Evolutionary conservation across 1,284 basidiomycete species (phyloP).

Genomic region (Singerocomus rubriflavus): DNA sequence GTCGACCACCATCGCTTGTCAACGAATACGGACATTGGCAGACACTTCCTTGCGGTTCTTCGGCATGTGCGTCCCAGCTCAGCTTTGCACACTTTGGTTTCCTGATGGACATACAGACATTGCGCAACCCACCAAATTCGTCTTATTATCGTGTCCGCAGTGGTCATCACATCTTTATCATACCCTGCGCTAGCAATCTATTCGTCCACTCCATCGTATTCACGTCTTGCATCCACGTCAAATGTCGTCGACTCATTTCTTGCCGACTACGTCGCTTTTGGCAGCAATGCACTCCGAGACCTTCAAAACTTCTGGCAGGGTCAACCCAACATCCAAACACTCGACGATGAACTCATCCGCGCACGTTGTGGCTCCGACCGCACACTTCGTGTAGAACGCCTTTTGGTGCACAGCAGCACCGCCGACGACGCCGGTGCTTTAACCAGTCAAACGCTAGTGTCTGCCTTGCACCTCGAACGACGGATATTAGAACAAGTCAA

Average conservation of each 20-base stretch:
- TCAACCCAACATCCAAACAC: constrained; percentile 53
- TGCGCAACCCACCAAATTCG: constrained; percentile 90
- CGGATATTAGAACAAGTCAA: constrained; percentile 49
- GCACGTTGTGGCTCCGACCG: constrained; percentile 70
- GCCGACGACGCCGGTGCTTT: constrained; percentile 55
- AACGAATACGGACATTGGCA: constrained; percentile 40
- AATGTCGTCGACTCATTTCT: constrained; percentile 61
- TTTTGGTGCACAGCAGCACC: constrained; percentile 61
- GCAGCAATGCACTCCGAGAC: constrained; percentile 55
- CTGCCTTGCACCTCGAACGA: constrained; percentile 61
- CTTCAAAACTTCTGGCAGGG: constrained; percentile 68
- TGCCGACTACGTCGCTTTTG: constrained; percentile 48
- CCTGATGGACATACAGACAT: constrained; percentile 48
- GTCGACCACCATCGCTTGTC: constrained; percentile 21
- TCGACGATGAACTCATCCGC: constrained; percentile 67
- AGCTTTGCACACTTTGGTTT: not conserved
- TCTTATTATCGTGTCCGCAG: constrained; percentile 87
- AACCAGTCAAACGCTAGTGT: constrained; percentile 56
- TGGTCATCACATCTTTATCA: constrained; percentile 95
- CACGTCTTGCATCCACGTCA: constrained; percentile 54
- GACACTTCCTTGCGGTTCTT: constrained; percentile 65
- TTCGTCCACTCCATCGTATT: constrained; percentile 64
- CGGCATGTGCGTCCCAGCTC: constrained; percentile 58
- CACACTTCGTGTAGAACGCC: constrained; percentile 75
- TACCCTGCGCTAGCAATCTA: constrained; percentile 90